Conservation (phyloP, 148 eudicot species). For the Amaranthus palmeri region DNA sequence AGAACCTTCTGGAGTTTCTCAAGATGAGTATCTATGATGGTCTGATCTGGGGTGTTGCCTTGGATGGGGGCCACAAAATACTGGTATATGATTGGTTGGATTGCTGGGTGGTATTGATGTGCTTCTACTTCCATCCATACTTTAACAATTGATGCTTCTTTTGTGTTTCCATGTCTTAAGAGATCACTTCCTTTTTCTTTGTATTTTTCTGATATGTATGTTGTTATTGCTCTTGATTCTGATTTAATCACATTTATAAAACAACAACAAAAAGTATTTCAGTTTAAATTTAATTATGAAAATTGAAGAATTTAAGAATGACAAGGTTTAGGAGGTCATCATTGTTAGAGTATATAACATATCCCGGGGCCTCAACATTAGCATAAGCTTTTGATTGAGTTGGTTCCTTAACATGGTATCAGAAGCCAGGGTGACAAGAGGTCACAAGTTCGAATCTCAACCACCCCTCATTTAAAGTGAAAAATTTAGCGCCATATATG, state of each 20-base stretch:
- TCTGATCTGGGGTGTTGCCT: slow-evolving; percentile 28
- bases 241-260: neutral
- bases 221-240: slow-evolving; percentile 45
- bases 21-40: slow-evolving; percentile 24
- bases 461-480: too few relatives aligned
- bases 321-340: too few relatives aligned
- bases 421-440: too few relatives aligned
- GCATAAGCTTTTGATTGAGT: too few relatives aligned
- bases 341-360: too few relatives aligned
- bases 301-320: too few relatives aligned
- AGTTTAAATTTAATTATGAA: too few relatives aligned
- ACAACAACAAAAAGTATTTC: neutral
- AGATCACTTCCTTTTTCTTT: slow-evolving; percentile 26
- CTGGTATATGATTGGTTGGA: slow-evolving; percentile 31
- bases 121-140: slow-evolving; percentile 47
- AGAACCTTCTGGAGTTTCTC: slow-evolving; percentile 29
- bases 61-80: slow-evolving; percentile 21
- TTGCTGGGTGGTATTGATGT: slow-evolving; percentile 31
- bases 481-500: too few relatives aligned
- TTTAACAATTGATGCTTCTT: slow-evolving; percentile 33
- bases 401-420: too few relatives aligned
- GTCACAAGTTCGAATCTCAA: too few relatives aligned
- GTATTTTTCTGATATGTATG: slow-evolving; percentile 37
- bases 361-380: too few relatives aligned
- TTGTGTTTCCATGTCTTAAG: slow-evolving; percentile 20